Evolutionary conservation across 345 rosid genomes (phyloP).

Genomic region (Turritis glabra): DNA sequence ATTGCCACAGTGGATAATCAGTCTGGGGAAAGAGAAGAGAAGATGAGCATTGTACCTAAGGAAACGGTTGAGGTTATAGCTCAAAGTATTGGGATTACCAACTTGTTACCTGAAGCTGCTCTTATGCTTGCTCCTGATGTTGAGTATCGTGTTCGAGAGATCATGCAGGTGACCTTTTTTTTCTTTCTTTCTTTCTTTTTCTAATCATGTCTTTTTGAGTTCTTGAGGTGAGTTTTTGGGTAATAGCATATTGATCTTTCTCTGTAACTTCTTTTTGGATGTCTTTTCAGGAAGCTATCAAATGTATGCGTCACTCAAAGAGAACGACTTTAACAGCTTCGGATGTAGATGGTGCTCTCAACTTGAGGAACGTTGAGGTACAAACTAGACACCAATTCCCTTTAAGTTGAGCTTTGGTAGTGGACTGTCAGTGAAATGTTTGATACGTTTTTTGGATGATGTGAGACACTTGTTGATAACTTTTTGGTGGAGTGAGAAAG

Average conservation of each 20-base stretch:
- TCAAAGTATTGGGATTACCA: constrained; percentile 78
- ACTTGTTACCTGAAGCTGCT: constrained; percentile 70
- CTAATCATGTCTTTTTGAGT: constrained; percentile 8
- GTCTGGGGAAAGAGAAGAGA: constrained; percentile 12
- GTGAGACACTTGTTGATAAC: not conserved
- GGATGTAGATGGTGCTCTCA: constrained; percentile 88
- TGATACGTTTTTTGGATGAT: constrained; percentile 15
- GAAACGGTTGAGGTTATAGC: constrained; percentile 89
- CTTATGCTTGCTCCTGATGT: constrained; percentile 91
- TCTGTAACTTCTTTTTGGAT: not conserved
- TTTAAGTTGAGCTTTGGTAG: constrained; percentile 1
- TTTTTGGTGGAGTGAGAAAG: not conserved
- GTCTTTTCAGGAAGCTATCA: constrained; percentile 71
- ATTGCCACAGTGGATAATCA: not conserved
- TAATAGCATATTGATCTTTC: not conserved
- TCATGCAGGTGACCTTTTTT: constrained; percentile 66
- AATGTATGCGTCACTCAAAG: constrained; percentile 95
- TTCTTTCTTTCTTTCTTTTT: not conserved
- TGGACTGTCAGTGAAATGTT: not conserved
- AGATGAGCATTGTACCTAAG: constrained; percentile 85
- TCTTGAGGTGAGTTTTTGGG: not conserved
- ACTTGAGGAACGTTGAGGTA: constrained; percentile 88
- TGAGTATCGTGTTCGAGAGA: constrained; percentile 90
- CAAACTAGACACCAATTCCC: not conserved
- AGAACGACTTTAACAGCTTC: constrained; percentile 68